Base-by-base conservation (phyloP, 2,329 filamentous ascomycete genomes). In the Colletotrichum destructivum region DNA sequence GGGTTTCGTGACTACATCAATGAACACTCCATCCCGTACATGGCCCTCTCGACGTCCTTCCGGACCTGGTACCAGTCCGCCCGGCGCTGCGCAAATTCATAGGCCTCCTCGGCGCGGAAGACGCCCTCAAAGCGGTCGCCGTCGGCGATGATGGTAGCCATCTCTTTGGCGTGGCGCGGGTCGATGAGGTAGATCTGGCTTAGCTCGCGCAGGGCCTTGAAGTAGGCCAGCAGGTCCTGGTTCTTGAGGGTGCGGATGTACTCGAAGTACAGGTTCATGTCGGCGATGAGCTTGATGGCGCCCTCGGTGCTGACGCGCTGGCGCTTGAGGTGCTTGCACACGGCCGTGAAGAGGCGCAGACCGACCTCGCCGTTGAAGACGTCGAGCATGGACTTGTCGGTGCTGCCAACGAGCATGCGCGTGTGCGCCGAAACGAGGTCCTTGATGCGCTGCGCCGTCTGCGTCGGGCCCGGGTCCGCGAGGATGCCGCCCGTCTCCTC, bases 341-440 rank as follows among this genome's bases (percentile, higher is more conserved):
- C 87, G 21, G 94, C 93, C 23, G 93, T 91, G 83, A 98, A 99
- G 63, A 99, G 88, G 35, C 96, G 93, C 74, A 98, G 89, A 0
- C 96, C 96, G 35, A 99, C 96, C 84, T 99, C 96, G 82, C 96
- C 94, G 81, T 98, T 98, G 87, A 99, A 99, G 16, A 99, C 96
- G 79, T 99, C 96, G 35, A 99, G 91, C 88, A 98, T 97, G 73
- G 94, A 96, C 86, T 99, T 99, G 80, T 99, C 96, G 1, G 96
- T 98, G 79, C 94, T 97, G 73, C 96, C 96, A 4, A 94, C 90
- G 15, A 99, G 88, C 94, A 99, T 98, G 79, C 89, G 91, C 1
- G 95, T 98, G 81, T 99, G 96, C 18, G 92, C 92, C 26, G 92
- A 92, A 16, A 98, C 93, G 51, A 98, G 90, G 52, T 94, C 91